Base-by-base conservation (phyloP, 768 basidiomycete species). In the Cyclocybe aegerita region DNA sequence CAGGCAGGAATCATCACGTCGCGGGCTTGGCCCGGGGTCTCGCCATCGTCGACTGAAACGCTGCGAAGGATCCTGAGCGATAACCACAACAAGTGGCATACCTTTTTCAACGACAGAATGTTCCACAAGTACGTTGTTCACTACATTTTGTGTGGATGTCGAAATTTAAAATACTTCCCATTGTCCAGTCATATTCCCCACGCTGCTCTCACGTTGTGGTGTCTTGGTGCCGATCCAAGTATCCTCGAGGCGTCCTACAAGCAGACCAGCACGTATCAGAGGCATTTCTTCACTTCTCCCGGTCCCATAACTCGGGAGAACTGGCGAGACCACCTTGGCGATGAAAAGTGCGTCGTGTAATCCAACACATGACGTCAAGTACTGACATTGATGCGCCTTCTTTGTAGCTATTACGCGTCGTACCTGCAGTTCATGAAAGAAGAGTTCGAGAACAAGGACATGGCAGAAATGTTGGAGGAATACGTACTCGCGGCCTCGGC, bases 291-390 rank as follows among this genome's bases (percentile, higher is more conserved):
- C 43, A 50, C 65, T 39, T 75, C 83, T 1, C 81, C 82, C 0
- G 67, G 65, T 8, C 49, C 60, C 1, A 76, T 86, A 48, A 76
- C 67, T 3, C 59, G 61, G 10, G 58, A 70, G 15, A 87, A 80
- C 50, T 74, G 83, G 51, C 66, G 68, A 48, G 73, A 79, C 3
- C 79, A 85, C 57, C 67, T 88, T 7, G 85, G 80, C 1, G 77
- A 86, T 43, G 73, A 71, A 44, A 64, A 64, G 82, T 84, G 59
- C 9, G 77, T 57, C 4, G 23, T 7, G 35, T 7, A 23, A 4
- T 17, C 10, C 9, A n/a, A 14, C 1, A 14, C 11, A 12, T 47
- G n/a, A 0, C 1, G 29, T 10, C n/a, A 14, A 34, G 8, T 33
- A 11, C n/a, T 6, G 17, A 35, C 36, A 2, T n/a, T 35, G 4